Conservation (phyloP, 2,329 filamentous ascomycete genomes). For the Monilinia polystroma region DNA sequence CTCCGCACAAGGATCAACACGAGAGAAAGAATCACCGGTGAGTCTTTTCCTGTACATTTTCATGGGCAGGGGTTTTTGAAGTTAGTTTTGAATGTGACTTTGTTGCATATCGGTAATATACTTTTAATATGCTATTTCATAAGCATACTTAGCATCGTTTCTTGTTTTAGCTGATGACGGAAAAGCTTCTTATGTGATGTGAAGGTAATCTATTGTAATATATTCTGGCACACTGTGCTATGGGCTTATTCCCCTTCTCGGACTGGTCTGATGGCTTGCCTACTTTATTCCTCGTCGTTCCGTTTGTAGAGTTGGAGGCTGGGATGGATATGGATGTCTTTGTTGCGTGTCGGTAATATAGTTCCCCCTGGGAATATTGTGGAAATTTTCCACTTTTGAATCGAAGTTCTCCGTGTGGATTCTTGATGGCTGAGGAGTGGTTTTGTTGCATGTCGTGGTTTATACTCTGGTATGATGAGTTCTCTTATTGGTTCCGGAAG, state of each 20-base stretch:
- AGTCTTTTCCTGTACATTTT: neutral
- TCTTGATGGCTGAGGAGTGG: neutral
- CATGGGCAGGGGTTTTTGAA: neutral
- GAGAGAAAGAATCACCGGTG: neutral
- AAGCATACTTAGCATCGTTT: neutral
- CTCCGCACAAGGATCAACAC: conserved; percentile 4
- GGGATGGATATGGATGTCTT: no score
- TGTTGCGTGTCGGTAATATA: conserved; percentile 3
- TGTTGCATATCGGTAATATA: neutral
- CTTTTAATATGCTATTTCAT: neutral
- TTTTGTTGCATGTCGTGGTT: conserved; percentile 7
- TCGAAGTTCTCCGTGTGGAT: neutral
- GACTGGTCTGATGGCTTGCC: neutral
- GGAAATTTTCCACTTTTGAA: neutral
- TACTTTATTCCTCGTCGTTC: neutral
- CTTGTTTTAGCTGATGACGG: no score
- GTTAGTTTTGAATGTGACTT: neutral
- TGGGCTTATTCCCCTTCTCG: neutral
- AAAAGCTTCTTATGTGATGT: neutral
- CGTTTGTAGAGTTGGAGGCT: neutral
- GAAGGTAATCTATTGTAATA: neutral
- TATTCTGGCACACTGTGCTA: neutral
- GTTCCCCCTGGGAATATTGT: neutral
- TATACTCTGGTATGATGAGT: neutral
- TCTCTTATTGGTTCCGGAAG: neutral